phyloP scores from a whole-genome alignment of 768 basidiomycete species.

The Termitomyces sp. region DNA sequence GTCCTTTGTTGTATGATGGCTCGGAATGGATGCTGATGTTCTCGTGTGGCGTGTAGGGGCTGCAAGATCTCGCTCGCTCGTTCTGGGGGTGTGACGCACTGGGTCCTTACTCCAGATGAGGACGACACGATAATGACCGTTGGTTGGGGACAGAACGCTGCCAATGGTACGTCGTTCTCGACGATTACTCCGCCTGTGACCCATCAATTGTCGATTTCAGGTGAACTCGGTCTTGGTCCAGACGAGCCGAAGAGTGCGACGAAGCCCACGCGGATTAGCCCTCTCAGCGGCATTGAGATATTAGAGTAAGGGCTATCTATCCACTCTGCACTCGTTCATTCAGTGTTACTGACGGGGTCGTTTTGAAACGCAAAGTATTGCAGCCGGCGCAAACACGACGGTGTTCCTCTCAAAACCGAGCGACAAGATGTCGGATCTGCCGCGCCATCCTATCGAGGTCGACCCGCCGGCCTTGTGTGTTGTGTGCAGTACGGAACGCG shows the following conservation, averaged over 20 bases:
- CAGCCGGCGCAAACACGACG: constrained; percentile 83
- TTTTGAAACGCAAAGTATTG: constrained; percentile 44
- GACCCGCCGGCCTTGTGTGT: constrained; percentile 63
- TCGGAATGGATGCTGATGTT: neutral
- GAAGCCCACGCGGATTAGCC: constrained; percentile 66
- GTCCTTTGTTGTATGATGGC: no score
- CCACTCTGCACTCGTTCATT: neutral
- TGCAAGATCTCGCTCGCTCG: constrained; percentile 68
- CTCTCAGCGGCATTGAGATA: constrained; percentile 75
- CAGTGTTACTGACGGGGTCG: neutral
- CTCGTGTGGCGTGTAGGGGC: constrained; percentile 38
- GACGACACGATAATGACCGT: constrained; percentile 78
- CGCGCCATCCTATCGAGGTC: constrained; percentile 74
- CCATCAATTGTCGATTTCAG: constrained; percentile 20
- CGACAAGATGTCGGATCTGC: constrained; percentile 70
- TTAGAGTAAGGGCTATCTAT: constrained; percentile 47
- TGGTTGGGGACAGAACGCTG: constrained; percentile 81
- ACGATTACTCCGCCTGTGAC: no score
- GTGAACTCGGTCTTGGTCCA: constrained; percentile 76
- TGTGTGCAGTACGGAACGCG: constrained; percentile 63
- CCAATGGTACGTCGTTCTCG: constrained; percentile 47
- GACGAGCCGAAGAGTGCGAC: constrained; percentile 85
- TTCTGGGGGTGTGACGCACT: constrained; percentile 89
- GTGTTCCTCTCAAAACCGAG: constrained; percentile 75
- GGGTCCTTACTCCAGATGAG: constrained; percentile 70